Conservation (phyloP, 108 stramenopile species). For the Cylindrotheca fusiformis region DNA sequence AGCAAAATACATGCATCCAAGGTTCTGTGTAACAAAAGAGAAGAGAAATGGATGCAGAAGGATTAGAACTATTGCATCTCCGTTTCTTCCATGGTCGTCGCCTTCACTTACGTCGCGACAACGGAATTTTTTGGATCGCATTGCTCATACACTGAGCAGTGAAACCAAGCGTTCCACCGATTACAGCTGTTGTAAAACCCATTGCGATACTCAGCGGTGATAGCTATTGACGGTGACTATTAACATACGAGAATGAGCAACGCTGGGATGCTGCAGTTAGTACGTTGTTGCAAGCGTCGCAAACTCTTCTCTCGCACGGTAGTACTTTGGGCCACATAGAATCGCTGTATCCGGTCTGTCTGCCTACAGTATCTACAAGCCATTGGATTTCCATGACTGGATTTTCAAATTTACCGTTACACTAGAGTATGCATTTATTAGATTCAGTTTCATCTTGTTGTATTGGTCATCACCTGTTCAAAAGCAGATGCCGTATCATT, state of each 20-base stretch:
- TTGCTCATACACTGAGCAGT: slow-evolving; percentile 76
- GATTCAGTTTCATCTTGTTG: neutral
- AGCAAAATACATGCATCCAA: slow-evolving; percentile 71
- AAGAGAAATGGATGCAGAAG: slow-evolving; percentile 1
- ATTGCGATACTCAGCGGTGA: slow-evolving; percentile 25
- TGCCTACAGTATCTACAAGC: no score
- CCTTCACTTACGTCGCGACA: slow-evolving; percentile 58
- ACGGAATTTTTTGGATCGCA: slow-evolving; percentile 68
- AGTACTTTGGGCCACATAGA: no score
- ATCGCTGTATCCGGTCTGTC: no score
- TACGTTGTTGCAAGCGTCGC: no score
- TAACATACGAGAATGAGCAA: no score
- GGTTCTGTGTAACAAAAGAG: slow-evolving; percentile 41
- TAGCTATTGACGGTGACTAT: no score
- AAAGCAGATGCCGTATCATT: neutral
- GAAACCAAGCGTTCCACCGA: slow-evolving; percentile 65
- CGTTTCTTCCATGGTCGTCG: neutral
- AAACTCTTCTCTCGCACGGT: no score
- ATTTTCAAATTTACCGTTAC: no score
- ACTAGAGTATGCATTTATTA: neutral
- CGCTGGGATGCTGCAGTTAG: no score
- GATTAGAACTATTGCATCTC: neutral
- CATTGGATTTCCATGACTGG: no score
- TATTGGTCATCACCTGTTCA: neutral
- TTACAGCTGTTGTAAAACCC: slow-evolving; percentile 72